Evolutionary conservation across 805 yeast species (phyloP).

Genomic region (Pichia californica): DNA sequence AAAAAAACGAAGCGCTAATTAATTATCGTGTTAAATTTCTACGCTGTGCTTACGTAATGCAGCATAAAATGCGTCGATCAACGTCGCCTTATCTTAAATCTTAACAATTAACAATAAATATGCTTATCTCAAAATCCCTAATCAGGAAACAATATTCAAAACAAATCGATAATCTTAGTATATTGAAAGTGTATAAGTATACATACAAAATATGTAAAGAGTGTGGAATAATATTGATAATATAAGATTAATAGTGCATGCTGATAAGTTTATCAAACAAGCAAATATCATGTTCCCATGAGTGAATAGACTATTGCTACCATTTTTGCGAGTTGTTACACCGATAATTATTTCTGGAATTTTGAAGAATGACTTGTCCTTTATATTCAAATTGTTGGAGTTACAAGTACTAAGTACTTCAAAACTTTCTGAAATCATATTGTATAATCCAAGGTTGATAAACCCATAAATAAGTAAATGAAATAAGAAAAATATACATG

Average conservation of each 20-base stretch:
- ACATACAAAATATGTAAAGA: not conserved
- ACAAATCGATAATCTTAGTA: slow-evolving; percentile 1
- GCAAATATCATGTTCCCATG: not conserved
- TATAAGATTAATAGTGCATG: not conserved
- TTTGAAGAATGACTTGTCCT: not conserved
- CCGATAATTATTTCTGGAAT: not conserved
- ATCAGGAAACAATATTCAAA: too few species aligned
- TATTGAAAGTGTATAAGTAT: slow-evolving; percentile 2
- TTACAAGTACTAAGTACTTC: not conserved
- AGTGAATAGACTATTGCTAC: not conserved
- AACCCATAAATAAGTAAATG: slow-evolving; percentile 5
- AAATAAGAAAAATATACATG: not conserved
- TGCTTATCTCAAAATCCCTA: too few species aligned
- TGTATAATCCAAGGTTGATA: slow-evolving; percentile 2
- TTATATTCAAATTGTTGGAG: not conserved
- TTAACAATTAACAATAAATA: too few species aligned
- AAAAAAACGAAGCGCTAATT: too few species aligned
- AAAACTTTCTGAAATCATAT: not conserved
- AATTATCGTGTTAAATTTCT: too few species aligned
- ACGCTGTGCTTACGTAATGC: too few species aligned
- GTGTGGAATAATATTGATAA: slow-evolving; percentile 2
- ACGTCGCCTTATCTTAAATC: too few species aligned
- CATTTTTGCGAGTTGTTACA: not conserved
- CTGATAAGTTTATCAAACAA: not conserved
- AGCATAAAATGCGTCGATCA: too few species aligned